Evolutionary conservation across 805 yeast species (phyloP), one percentile per base, ranked within the genome.

Genomic region (Lipomyces kockii): DNA sequence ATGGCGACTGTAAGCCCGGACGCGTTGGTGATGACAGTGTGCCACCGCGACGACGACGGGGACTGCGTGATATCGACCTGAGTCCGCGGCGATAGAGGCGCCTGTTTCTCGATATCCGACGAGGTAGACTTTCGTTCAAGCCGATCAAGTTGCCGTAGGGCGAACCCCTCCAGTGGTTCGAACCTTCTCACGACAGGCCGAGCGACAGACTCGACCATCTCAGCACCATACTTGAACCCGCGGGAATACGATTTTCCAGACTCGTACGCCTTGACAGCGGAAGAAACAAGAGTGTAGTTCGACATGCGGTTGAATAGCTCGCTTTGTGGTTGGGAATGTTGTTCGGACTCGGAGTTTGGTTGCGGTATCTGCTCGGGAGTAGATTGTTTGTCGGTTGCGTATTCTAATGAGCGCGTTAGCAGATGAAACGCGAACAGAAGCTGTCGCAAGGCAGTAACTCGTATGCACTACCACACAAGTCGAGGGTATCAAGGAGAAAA

Each of bases 221-320:
- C 89, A 1, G 88, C 89, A 25, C 88, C 89, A 76, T 85, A 86
- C 74, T 83, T 83, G 74, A 86, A 83, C 11, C 81, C 77, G 11
- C 83, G 80, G 53, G 86, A 80, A 51, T 83, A 82, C 43, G 76
- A 74, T 67, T 80, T 74, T 68, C 80, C 77, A 2, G 78, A 77
- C 63, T 78, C 77, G 66, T 77, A 77, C 2, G 74, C 78, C 22
- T 69, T 74, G 52, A 75, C 74, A 8, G 79, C 79, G 12, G 76
- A 69, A 14, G 74, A 69, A 14, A 76, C 76, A 5, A 76, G 66
- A n/a, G 74, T 65, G 58, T 70, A 72, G 65, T 61, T 65, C 58
- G 74, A 39, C 61, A 76, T 71, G 32, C 75, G 66, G 52, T 65
- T 59, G 57, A 69, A 61, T 17, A 72, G 64, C 52, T 68, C 66